A percentile compares a stretch with the other conserved stretches of the same genome.
Evolutionary conservation across 768 basidiomycete species (phyloP).

Genomic region (Tylopilus cervinicoccineus): DNA sequence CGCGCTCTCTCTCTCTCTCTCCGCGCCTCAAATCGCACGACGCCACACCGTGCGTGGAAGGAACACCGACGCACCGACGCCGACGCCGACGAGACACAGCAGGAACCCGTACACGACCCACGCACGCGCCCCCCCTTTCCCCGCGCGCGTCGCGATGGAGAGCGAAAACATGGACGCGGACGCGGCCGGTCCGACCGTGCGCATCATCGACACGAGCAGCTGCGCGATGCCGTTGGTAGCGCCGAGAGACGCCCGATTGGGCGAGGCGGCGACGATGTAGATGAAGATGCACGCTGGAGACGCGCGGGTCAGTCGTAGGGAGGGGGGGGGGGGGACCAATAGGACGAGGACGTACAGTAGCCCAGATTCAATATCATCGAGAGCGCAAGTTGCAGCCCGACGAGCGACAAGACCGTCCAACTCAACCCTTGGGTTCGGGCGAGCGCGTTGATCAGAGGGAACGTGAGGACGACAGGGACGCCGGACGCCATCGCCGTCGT

Average conservation of each 20-base stretch:
- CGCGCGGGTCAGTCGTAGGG: neutral
- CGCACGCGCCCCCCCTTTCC: too few relatives aligned
- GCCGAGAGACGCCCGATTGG: slow-evolving; percentile 63
- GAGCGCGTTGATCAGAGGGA: slow-evolving; percentile 58
- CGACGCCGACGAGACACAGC: slow-evolving; percentile 14
- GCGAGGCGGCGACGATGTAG: slow-evolving; percentile 61
- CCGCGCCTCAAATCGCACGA: too few relatives aligned
- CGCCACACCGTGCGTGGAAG: slow-evolving; percentile 28
- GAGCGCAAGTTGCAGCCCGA: slow-evolving; percentile 47
- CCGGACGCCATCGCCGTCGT: slow-evolving; percentile 45
- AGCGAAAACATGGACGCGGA: slow-evolving; percentile 67
- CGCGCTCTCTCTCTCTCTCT: too few relatives aligned
- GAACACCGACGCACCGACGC: slow-evolving; percentile 15
- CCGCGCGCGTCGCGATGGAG: slow-evolving; percentile 43
- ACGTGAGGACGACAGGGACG: slow-evolving; percentile 50
- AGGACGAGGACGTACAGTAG: slow-evolving; percentile 44
- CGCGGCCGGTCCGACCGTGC: slow-evolving; percentile 50
- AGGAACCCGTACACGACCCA: slow-evolving; percentile 29
- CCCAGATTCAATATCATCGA: slow-evolving; percentile 49
- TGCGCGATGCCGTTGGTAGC: slow-evolving; percentile 67
- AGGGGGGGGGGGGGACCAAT: neutral
- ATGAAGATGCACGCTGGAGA: slow-evolving; percentile 66
- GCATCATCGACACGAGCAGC: slow-evolving; percentile 37
- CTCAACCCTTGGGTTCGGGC: slow-evolving; percentile 49
- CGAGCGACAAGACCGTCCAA: slow-evolving; percentile 42